Evolutionary conservation across 2,329 filamentous ascomycete genomes (phyloP).

Genomic region (Penicillium sp.): DNA sequence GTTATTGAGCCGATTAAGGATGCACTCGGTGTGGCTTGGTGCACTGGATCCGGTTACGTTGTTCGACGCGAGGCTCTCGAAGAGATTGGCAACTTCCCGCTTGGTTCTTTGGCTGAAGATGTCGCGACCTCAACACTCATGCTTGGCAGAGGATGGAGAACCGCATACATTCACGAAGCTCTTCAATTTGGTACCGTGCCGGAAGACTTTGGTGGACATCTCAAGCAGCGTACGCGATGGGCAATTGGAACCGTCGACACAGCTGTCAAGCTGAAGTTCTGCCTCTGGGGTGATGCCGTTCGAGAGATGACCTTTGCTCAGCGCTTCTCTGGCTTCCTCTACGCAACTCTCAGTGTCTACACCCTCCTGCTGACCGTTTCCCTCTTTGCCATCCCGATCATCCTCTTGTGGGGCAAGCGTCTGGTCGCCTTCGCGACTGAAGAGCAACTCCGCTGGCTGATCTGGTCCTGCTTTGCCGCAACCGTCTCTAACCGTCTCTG

Average conservation of each 20-base stretch:
- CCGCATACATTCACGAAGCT: conserved; percentile 59
- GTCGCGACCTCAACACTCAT: conserved; percentile 60
- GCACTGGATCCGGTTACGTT: conserved; percentile 64
- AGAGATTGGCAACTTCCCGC: conserved; percentile 62
- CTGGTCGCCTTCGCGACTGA: conserved; percentile 57
- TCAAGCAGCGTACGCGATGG: conserved; percentile 43
- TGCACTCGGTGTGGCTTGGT: conserved; percentile 57
- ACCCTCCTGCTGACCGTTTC: conserved; percentile 57
- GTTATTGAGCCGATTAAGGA: conserved; percentile 51
- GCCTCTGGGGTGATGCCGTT: conserved; percentile 55
- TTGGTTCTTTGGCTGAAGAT: conserved; percentile 62
- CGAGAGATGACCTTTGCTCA: conserved; percentile 57
- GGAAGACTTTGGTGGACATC: conserved; percentile 38
- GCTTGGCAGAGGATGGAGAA: conserved; percentile 62
- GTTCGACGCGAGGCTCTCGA: conserved; percentile 60
- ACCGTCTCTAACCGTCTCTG: conserved; percentile 55
- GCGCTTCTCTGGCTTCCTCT: conserved; percentile 60
- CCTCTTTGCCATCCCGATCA: conserved; percentile 60
- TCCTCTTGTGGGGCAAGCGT: conserved; percentile 57
- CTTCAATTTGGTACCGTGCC: conserved; percentile 58
- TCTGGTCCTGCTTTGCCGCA: conserved; percentile 56
- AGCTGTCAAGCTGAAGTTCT: conserved; percentile 61
- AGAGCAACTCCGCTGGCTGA: conserved; percentile 59
- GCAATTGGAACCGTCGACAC: conserved; percentile 56
- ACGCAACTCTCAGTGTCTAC: conserved; percentile 57